Evolutionary conservation across 306 rosid genomes (phyloP).

Genomic region (Crotalaria pallida): DNA sequence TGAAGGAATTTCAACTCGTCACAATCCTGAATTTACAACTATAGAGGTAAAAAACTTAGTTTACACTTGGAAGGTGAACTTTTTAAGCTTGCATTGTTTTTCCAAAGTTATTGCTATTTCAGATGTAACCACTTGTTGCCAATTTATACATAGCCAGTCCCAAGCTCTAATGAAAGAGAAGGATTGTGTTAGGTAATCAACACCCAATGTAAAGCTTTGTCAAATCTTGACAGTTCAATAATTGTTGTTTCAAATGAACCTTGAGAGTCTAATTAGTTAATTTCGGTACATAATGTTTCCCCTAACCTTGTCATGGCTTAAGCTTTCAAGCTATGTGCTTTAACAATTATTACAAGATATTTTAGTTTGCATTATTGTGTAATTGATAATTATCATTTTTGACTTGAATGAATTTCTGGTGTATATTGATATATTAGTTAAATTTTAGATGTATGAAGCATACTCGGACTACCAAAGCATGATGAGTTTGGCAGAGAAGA

Average conservation of each 20-base stretch:
- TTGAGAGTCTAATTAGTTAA: neutral
- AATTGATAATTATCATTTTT: slow-evolving; percentile 1
- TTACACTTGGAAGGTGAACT: neutral
- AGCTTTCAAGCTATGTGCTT: slow-evolving; percentile 7
- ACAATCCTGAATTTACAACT: slow-evolving; percentile 96
- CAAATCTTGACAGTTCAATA: neutral
- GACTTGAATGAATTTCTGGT: slow-evolving; percentile 33
- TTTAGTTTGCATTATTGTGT: slow-evolving; percentile 3
- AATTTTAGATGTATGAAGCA: slow-evolving; percentile 90
- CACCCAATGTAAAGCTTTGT: neutral
- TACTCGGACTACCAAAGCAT: slow-evolving; percentile 97
- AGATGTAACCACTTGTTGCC: neutral
- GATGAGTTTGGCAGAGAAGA: slow-evolving; percentile 93
- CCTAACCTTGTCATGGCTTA: neutral
- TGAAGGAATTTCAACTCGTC: slow-evolving; percentile 98
- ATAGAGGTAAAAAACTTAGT: slow-evolving; percentile 65
- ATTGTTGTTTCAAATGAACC: slow-evolving; percentile 12
- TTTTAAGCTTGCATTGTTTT: slow-evolving; percentile 9
- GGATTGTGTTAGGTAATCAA: neutral
- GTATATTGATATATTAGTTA: slow-evolving; percentile 44
- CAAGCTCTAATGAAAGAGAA: neutral
- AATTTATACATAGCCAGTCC: neutral
- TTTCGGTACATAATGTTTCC: slow-evolving; percentile 7
- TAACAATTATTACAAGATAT: slow-evolving; percentile 2
- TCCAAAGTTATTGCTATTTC: slow-evolving; percentile 6